Base-by-base conservation (phyloP, 2,329 filamentous ascomycete species). In the Trichoderma sp. region DNA sequence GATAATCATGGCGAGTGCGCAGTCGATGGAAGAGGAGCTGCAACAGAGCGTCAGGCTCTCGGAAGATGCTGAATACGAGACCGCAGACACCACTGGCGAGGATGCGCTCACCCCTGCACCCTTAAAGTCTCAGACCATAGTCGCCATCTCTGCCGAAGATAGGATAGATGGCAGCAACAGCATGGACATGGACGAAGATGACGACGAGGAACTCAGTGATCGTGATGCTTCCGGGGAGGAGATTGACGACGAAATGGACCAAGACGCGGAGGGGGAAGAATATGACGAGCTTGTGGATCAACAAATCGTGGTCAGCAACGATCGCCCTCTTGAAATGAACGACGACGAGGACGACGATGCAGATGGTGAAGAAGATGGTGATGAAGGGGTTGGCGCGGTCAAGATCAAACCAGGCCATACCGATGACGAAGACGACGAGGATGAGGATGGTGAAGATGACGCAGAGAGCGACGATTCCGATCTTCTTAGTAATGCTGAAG, bases 21-120 rank as follows among this genome's bases (percentile, higher is more conserved):
- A 86, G 74, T 80, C 83, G 61, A 87, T 86, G 79, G 83, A 88
- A 75, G 86, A 88, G 70, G 84, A 88, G 76, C 80, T 87, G 68
- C 86, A 87, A 74, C 84, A 86, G 73, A 87, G 85, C 76, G 83
- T 83, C 55, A 79, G 85, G 72, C 80, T 84, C 68, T 86, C 85
- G 6, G 84, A 86, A 69, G 83, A 83, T 68, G 82, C 81, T 60
- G 82, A 83, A 43, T 83, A 82, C 67, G 80, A 78, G 61, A 77
- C 73, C 16, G 72, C 72, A n/a, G 74, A 80, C 31, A 75, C 76
- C 40, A 77, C 73, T 58, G 80, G 80, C 56, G 75, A 74, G 57
- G 72, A 72, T 62, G 71, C 65, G 49, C 72, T 68, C 47, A 73
- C 68, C 31, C 73, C 76, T 60, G 72, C 72, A n/a, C 73, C 74